phyloP scores from a whole-genome alignment of 2,329 filamentous ascomycete species.

The Fusarium protoensiforme region DNA sequence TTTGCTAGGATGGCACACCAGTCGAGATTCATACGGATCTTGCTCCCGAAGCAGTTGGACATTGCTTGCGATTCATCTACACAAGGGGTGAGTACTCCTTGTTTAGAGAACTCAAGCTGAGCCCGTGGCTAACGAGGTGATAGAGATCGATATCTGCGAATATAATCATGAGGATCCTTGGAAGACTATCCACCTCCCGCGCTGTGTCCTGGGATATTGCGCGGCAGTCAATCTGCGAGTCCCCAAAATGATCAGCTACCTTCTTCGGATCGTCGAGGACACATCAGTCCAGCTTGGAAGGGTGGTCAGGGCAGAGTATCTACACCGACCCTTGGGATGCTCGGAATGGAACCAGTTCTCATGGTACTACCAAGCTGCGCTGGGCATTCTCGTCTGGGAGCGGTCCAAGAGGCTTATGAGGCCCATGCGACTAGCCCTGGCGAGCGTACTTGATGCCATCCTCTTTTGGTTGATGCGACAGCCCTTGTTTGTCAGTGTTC shows the following conservation, averaged over 20 bases:
- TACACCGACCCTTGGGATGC: constrained; percentile 25
- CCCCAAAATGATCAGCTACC: constrained; percentile 39
- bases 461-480: constrained; percentile 44
- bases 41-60: constrained; percentile 41
- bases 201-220: constrained; percentile 48
- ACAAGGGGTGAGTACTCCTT: constrained; percentile 44
- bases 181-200: constrained; percentile 45
- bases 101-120: not conserved
- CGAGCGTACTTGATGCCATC: constrained; percentile 43
- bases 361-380: constrained; percentile 42
- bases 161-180: constrained; percentile 36
- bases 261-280: constrained; percentile 43
- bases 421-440: constrained; percentile 47
- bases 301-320: constrained; percentile 28
- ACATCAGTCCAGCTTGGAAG: constrained; percentile 39
- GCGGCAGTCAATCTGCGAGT: constrained; percentile 46
- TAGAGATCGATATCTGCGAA: constrained; percentile 46
- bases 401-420: constrained; percentile 39
- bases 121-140: not conserved
- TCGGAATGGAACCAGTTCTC: constrained; percentile 36
- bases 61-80: constrained; percentile 51
- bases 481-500: constrained; percentile 34
- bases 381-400: constrained; percentile 44
- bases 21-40: constrained; percentile 40
- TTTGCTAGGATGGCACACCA: constrained; percentile 42